Evolutionary conservation across 805 yeast genomes (phyloP), one percentile per base, ranked within the genome.

Genomic region (Ogataea corticis): DNA sequence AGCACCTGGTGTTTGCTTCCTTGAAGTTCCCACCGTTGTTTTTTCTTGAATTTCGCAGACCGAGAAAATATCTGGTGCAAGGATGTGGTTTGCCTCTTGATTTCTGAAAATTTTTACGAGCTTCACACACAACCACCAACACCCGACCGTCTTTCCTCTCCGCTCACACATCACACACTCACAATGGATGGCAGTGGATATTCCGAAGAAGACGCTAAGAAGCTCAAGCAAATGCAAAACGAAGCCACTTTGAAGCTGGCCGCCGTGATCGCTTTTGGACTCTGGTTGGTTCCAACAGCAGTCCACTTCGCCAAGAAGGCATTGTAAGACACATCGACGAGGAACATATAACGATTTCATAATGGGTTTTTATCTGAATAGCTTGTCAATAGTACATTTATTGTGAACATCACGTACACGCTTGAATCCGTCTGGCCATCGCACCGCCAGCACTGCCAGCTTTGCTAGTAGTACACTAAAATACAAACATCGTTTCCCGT

Each of bases 151-250:
- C 25, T 9, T 5, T 21, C 25, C 9, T 21, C 25, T 35, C 39
- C 31, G 11, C 33, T 15, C 48, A 16, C 32, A 25, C 31, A 38
- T 41, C 35, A 43, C 30, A 42, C 41, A 35, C 25, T 21, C 25
- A 43, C 32, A 42, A 58, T 58, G 64, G 65, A 55, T 57, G 66
- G 57, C 23, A 18, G 40, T 28, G 40, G 21, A 21, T 58, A 56
- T 55, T 54, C 62, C 17, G 59, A 62, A 55, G 66, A 60, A 53
- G 63, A 61, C 50, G 57, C 61, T 39, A 83, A 79, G 71, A 82
- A 76, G 61, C 62, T 75, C 45, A 89, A 83, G 62, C 83, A 83
- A 66, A 74, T 77, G 58, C 76, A 74, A 55, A 80, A 87, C 42
- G 70, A 73, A 58, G 72, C 74, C 50, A 83, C 87, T 39, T 66